Evolutionary conservation across 768 basidiomycete genomes (phyloP).

Genomic region (Cystobasidium tubakii): DNA sequence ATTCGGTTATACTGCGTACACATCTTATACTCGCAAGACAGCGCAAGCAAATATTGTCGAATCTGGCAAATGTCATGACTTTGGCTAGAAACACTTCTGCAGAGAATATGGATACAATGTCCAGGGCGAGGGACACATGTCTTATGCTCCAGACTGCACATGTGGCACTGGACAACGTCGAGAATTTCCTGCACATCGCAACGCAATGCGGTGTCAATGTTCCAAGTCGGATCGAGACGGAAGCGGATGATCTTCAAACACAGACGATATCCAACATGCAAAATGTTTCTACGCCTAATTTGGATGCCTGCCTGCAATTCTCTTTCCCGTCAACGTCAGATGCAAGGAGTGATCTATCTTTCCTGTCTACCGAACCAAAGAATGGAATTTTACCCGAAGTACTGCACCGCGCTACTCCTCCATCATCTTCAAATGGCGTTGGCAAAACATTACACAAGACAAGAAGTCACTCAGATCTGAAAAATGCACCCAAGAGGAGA

Average conservation of each 20-base stretch:
- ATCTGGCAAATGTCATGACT: slow-evolving; percentile 71
- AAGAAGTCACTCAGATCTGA: slow-evolving; percentile 18
- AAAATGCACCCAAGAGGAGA: background rate
- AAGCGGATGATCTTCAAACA: background rate
- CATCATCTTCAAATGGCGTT: background rate
- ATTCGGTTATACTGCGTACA: slow-evolving; percentile 64
- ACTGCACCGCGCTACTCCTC: background rate
- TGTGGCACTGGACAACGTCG: slow-evolving; percentile 72
- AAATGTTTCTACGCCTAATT: slow-evolving; percentile 30
- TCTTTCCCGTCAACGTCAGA: background rate
- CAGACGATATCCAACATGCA: slow-evolving; percentile 19
- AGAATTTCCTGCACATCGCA: slow-evolving; percentile 61
- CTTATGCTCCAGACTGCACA: slow-evolving; percentile 74
- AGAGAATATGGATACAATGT: slow-evolving; percentile 55
- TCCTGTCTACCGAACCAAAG: background rate
- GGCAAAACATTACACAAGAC: slow-evolving; percentile 23
- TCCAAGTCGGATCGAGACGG: slow-evolving; percentile 37
- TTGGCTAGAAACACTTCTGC: slow-evolving; percentile 55
- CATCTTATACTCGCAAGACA: slow-evolving; percentile 66
- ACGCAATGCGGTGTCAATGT: slow-evolving; percentile 49
- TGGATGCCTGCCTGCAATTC: slow-evolving; percentile 34
- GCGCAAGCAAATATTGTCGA: slow-evolving; percentile 72
- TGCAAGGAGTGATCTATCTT: background rate
- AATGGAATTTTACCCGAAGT: background rate
- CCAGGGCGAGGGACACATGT: slow-evolving; percentile 59